These are phyloP conservation scores for Boletus coccyginus DNA, from an alignment of 768 basidiomycete genomes.

Conservation along the genomic window DNA sequence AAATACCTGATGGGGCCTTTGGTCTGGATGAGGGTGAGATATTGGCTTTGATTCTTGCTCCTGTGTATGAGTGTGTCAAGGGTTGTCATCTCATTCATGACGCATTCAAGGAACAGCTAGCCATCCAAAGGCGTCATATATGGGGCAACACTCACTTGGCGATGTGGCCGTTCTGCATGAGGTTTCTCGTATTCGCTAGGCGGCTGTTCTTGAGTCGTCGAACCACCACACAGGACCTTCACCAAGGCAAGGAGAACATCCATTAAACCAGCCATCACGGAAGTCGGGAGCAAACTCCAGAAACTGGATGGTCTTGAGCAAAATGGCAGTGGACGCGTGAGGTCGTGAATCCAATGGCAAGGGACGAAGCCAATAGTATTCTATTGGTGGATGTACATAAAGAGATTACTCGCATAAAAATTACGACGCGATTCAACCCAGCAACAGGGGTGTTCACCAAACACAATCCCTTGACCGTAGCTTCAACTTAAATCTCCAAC, in stretches of 20 bases:
- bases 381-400: constrained; percentile 10
- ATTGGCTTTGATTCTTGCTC: constrained; percentile 16
- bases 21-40: constrained; percentile 16
- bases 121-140: neutral
- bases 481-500: constrained; percentile 60
- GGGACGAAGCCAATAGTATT: neutral
- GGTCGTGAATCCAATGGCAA: neutral
- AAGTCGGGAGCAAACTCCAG: neutral
- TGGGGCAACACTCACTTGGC: constrained; percentile 14
- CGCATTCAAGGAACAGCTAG: neutral
- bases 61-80: constrained; percentile 8
- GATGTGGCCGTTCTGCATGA: constrained; percentile 10
- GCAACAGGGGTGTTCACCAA: constrained; percentile 18
- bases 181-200: constrained; percentile 2
- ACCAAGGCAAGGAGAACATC: constrained; percentile 26
- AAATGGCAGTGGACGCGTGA: neutral
- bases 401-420: constrained; percentile 3
- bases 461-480: constrained; percentile 30
- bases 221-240: constrained; percentile 23
- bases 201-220: constrained; percentile 12
- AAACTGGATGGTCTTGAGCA: neutral
- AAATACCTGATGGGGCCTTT: constrained; percentile 18
- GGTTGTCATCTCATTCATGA: constrained; percentile 1
- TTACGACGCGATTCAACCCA: constrained; percentile 20
- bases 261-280: constrained; percentile 23